Evolutionary conservation across 179 eudicot species (phyloP).

Genomic region (Silene vulgaris): DNA sequence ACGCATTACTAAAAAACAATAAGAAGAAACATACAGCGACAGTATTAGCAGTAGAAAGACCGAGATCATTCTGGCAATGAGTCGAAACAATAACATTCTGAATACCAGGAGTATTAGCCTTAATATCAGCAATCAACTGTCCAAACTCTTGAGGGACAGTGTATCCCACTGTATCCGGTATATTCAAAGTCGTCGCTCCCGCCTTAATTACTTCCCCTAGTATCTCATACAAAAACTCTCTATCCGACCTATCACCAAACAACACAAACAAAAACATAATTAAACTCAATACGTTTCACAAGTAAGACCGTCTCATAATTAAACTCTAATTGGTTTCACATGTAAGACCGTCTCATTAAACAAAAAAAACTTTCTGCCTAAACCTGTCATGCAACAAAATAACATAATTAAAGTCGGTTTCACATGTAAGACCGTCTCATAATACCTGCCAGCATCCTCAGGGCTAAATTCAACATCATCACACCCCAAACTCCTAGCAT

Average conservation of each 20-base stretch:
- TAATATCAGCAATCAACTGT: constrained; percentile 76
- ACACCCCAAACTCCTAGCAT: constrained; percentile 91
- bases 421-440: neutral
- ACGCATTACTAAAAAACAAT: neutral
- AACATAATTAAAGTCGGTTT: neutral
- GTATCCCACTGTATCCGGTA: constrained; percentile 90
- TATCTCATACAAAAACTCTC: constrained; percentile 75
- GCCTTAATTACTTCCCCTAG: constrained; percentile 88
- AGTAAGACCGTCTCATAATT: too few relatives aligned
- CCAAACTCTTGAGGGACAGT: constrained; percentile 73
- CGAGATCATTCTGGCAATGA: constrained; percentile 95
- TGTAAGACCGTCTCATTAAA: neutral
- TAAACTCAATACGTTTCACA: neutral
- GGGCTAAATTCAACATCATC: constrained; percentile 90
- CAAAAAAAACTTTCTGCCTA: too few relatives aligned
- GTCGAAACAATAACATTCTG: constrained; percentile 87
- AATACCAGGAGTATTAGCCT: constrained; percentile 80
- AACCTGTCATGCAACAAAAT: too few relatives aligned
- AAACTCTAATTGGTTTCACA: neutral
- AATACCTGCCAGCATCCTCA: constrained; percentile 95
- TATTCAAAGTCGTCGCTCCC: constrained; percentile 87
- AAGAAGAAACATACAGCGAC: constrained; percentile 53
- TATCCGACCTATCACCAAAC: constrained; percentile 57
- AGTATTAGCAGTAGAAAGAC: constrained; percentile 90
- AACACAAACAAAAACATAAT: neutral